Percentiles rank a stretch among this genome's conserved stretches.
These are phyloP conservation scores for Orbilia brochopaga DNA, from an alignment of 2,329 filamentous ascomycete genomes.

Conservation along the genomic window DNA sequence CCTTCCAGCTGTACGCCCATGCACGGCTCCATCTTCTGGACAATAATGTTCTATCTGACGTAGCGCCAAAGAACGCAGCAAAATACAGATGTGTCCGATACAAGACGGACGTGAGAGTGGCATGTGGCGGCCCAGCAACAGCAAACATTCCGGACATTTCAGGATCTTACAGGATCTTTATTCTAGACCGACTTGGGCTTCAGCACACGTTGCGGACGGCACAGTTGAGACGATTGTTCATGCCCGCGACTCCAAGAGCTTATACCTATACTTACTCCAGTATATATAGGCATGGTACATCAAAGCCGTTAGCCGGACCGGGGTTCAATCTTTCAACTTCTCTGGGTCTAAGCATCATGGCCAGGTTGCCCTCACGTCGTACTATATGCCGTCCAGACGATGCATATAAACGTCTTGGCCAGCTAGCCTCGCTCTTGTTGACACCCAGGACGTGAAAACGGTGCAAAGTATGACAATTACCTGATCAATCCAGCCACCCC, in stretches of 20 bases:
- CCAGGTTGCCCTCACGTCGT: too few species aligned
- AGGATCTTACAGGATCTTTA: conserved; percentile 2
- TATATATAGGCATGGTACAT: too few species aligned
- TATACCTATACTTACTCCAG: too few species aligned
- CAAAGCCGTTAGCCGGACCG: too few species aligned
- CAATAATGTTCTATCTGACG: conserved; percentile 4
- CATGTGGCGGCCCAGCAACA: conserved; percentile 2
- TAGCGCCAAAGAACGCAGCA: conserved; percentile 1
- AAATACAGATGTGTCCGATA: not conserved
- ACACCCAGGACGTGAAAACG: not conserved
- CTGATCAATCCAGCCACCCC: not conserved
- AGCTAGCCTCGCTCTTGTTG: not conserved
- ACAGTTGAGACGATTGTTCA: not conserved
- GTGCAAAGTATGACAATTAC: not conserved
- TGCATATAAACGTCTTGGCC: too few species aligned
- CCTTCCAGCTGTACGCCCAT: too few species aligned
- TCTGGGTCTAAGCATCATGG: too few species aligned
- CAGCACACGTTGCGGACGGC: not conserved
- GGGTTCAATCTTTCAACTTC: too few species aligned
- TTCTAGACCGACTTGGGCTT: not conserved
- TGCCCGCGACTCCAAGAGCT: too few species aligned
- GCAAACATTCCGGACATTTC: not conserved
- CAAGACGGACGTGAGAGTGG: not conserved
- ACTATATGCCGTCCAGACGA: too few species aligned
- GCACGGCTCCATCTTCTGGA: not conserved